Base-by-base conservation (phyloP, 306 rosid genomes). In the Lagenaria siceraria region DNA sequence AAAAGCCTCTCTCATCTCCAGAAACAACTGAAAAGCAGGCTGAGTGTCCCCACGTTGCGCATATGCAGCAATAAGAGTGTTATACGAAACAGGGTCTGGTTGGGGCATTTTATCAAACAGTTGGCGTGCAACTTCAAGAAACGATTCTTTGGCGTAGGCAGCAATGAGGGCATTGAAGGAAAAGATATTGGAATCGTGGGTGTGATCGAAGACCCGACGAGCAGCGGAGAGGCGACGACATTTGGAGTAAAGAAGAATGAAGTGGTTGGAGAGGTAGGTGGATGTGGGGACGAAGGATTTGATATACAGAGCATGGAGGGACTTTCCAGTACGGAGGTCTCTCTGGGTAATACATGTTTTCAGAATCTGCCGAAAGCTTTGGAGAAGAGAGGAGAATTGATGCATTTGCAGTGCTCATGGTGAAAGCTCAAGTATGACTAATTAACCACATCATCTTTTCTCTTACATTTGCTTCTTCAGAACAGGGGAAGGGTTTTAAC, bases 31-130 rank as follows among this genome's bases (percentile, higher is more conserved):
- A 68, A 89, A 68, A 2, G 88, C 91, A 0, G 81, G 79, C 14
- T 54, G 82, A 35, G 70, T 80, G 11, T 90, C 85, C 0, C 87
- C 89, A 1, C 87, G 80, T 35, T 83, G 87, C 5, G 93, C 91
- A 78, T 93, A 85, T 2, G 91, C 86, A 64, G 85, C 84, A 22
- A 93, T 88, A 33, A 93, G 87, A 68, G 83, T 25, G 87, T 85
- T 65, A 65, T 65, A 65, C 4, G 73, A 65, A 36, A 65, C 52
- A 65, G 73, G 8, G 51, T 65, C 73, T 38, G 51, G 73, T 36
- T 38, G 73, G 73, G 73, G 51, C 49, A 65, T 65, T 65, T 65
- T 9, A 65, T 65, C 73, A n/a, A 65, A 65, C 73, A 65, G 51
- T 65, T n/a, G 8, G 29, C 29, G 73, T 36, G 73, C 73, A 82